Conservation (phyloP, 2,329 filamentous ascomycete species). For the Domatiomyces globalis region DNA sequence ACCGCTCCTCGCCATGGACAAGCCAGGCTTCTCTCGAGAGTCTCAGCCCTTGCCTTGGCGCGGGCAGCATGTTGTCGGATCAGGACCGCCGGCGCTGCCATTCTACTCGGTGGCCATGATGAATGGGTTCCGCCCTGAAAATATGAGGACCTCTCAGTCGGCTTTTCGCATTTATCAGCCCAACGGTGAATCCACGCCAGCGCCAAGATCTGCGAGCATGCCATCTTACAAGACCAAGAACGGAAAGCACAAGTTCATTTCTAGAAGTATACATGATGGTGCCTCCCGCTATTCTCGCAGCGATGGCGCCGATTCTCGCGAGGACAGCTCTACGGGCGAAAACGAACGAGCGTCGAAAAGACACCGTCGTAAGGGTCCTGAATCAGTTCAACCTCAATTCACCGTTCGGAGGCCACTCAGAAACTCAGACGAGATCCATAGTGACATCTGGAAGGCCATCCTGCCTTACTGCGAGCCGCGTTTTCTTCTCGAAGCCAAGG, state of each 20-base stretch:
- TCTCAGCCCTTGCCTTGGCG: not conserved
- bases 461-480: slow-evolving; percentile 13
- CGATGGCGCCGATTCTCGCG: not conserved
- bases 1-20: not conserved
- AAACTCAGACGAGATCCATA: slow-evolving; percentile 8
- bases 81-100: no score
- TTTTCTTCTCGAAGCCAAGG: slow-evolving; percentile 13
- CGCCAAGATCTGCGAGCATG: not conserved
- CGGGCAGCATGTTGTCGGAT: not conserved
- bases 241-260: not conserved
- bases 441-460: slow-evolving; percentile 14
- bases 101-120: not conserved
- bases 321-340: not conserved
- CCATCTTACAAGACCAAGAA: not conserved
- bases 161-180: not conserved
- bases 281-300: not conserved
- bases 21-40: not conserved
- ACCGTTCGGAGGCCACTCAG: slow-evolving; percentile 4
- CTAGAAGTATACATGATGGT: not conserved
- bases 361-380: not conserved
- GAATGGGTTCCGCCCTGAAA: not conserved
- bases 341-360: not conserved
- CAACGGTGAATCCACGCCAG: not conserved
- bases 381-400: not conserved
- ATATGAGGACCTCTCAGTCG: not conserved